Base-by-base conservation (phyloP, 345 rosid genomes). In the Hirschfeldia incana region DNA sequence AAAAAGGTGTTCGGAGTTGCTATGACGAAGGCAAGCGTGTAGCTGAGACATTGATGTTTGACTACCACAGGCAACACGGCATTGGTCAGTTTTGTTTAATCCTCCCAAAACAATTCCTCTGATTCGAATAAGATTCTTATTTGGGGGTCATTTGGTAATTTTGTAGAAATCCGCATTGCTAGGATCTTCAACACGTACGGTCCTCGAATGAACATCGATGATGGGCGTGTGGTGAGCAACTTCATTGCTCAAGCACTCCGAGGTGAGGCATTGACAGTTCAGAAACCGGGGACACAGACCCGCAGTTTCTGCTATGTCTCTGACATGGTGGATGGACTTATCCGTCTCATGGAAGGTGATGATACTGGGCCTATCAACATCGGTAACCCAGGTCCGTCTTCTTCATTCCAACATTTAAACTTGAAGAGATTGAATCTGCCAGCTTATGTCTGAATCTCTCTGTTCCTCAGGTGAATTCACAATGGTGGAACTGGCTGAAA, bases 21-120 rank as follows among this genome's bases (percentile, higher is more conserved):
- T 93, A 92, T 67, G 97, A 94, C 49, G 97, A 94, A 87, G 98
- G 98, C 79, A 94, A 94, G 87, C 95, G 98, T 80, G 98, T 94
- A 66, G 98, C 98, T 42, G 98, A 94, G 83, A 94, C 98, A 17
- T 86, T 94, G 75, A 94, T 94, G 98, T 94, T 92, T 85, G 98
- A 94, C 82, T 94, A 94, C 84, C 98, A 94, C 80, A 92, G 98
- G 78, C 98, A 94, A 85, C 98, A 94, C 64, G 98, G 98, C 69
- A 87, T 94, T 30, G 96, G 98, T 94, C 76, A 75, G 69, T 64
- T 32, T 59, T 27, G 4, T 29, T 2, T 64, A 39, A 5, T 11
- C 0, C 36, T 30, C 51, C 2, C 70, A 1, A 8, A 69, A 32
- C 62, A 9, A 73, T 30, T 6, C 0, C n/a, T 51, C 4, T 61